Base-by-base conservation (phyloP, 768 basidiomycete genomes). In the Obba rivulosa region DNA sequence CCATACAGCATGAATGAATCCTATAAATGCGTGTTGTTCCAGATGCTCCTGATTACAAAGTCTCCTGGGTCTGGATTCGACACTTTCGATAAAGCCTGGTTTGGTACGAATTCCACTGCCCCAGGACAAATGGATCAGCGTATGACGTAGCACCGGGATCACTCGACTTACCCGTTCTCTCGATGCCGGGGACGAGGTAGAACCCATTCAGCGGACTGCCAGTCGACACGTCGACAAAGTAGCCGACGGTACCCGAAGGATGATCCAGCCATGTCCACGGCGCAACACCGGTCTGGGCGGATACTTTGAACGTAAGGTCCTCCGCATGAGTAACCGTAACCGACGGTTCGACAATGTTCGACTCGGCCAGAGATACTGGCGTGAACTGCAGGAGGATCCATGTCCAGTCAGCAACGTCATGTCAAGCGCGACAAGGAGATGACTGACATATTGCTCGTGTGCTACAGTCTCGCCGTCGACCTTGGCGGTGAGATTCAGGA, bases 251-350 rank as follows among this genome's bases (percentile, higher is more conserved):
- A 16, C 76, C 76, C 0, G 67, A 62, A 0, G 79, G 79, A 59
- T 81, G 79, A 46, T 81, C 80, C 1, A 82, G 64, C 79, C 79
- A 81, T 4, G 79, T 74, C 74, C 77, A 81, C 0, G 72, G 65
- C 0, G 74, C 78, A 4, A 81, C 79, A 1, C 79, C 80, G 11
- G 75, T 74, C 38, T 62, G 60, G 2, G 78, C 79, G 3, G 77
- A 78, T 4, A 81, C 58, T 1, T 71, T 74, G 57, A 82, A 80
- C 0, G 70, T 74, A 44, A 74, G 56, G 50, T 74, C 59, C 4
- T 58, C 43, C 1, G 55, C 50, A 9, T 58, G 46, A 0, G 57
- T 66, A 5, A 79, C 48, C 0, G 58, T 50, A 38, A 81, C 76
- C 50, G 68, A n/a, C 0, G 80, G 80, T 48, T 81, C 77, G 11